A percentile compares a stretch with the other conserved stretches of the same genome.
These are phyloP conservation scores for Tympanopsis confertula DNA, from an alignment of 2,329 filamentous ascomycete species.

Conservation along the genomic window DNA sequence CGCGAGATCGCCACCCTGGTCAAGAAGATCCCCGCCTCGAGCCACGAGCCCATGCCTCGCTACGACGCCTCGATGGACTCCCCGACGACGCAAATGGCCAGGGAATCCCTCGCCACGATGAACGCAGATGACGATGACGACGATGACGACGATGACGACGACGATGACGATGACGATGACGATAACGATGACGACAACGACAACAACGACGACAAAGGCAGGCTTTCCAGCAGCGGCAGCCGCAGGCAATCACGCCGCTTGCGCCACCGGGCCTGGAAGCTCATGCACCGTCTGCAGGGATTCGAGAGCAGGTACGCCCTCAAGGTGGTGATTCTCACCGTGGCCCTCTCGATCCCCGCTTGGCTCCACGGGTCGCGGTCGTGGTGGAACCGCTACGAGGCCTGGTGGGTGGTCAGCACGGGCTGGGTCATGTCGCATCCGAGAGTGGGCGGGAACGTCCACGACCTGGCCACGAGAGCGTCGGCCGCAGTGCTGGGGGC, in stretches of 20 bases:
- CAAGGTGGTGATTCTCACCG: conserved; percentile 39
- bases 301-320: conserved; percentile 46
- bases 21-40: conserved; percentile 25
- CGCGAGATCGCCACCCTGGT: conserved; percentile 28
- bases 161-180: conserved; percentile 15
- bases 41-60: conserved; percentile 18
- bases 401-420: conserved; percentile 46
- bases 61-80: too few relatives aligned
- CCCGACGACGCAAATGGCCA: too few relatives aligned
- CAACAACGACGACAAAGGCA: conserved; percentile 13
- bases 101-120: not conserved
- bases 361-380: conserved; percentile 29
- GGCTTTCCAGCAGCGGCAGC: conserved; percentile 19
- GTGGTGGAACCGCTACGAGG: conserved; percentile 44
- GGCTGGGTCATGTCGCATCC: conserved; percentile 44
- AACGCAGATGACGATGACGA: conserved; percentile 10
- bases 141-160: conserved; percentile 6
- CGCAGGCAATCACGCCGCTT: conserved; percentile 16
- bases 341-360: conserved; percentile 38
- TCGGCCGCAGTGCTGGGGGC: conserved; percentile 37
- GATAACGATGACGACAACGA: conserved; percentile 6
- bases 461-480: conserved; percentile 40
- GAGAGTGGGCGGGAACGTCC: conserved; percentile 42
- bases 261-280: conserved; percentile 33
- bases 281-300: conserved; percentile 39